A percentile compares a stretch with the other conserved stretches of the same genome.
These are phyloP conservation scores for Pelargonium fulgidum DNA, from an alignment of 441 rosid genomes.

Conservation along the genomic window DNA sequence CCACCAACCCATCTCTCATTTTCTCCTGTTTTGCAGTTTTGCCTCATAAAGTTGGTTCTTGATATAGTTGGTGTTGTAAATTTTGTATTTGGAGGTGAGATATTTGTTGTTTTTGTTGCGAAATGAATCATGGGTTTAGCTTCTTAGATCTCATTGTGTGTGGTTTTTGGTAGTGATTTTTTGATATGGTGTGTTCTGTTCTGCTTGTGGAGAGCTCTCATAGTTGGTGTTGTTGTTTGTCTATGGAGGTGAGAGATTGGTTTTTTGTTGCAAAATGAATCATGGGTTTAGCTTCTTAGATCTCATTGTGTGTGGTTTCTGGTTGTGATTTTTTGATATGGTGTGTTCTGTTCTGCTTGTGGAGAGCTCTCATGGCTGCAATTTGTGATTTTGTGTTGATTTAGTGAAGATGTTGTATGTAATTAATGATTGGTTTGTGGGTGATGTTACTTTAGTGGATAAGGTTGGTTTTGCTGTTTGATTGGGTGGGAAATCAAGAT, in stretches of 20 bases:
- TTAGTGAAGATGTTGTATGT: neutral
- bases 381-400: neutral
- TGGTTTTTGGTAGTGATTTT: neutral
- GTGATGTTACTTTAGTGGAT: neutral
- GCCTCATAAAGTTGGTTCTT: neutral
- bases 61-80: neutral
- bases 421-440: slow-evolving; percentile 1
- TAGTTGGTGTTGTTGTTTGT: neutral
- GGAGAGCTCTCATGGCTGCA: neutral
- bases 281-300: neutral
- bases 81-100: neutral
- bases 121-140: neutral
- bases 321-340: neutral
- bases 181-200: neutral
- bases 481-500: too few relatives aligned
- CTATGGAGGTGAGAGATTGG: neutral
- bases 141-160: neutral
- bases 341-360: neutral
- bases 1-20: neutral
- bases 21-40: neutral
- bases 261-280: neutral
- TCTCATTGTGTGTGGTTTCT: neutral
- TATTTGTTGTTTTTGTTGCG: neutral
- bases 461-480: neutral
- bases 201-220: neutral